These are phyloP conservation scores for Lipomyces yamadae DNA, from an alignment of 805 yeast species.

Conservation along the genomic window DNA sequence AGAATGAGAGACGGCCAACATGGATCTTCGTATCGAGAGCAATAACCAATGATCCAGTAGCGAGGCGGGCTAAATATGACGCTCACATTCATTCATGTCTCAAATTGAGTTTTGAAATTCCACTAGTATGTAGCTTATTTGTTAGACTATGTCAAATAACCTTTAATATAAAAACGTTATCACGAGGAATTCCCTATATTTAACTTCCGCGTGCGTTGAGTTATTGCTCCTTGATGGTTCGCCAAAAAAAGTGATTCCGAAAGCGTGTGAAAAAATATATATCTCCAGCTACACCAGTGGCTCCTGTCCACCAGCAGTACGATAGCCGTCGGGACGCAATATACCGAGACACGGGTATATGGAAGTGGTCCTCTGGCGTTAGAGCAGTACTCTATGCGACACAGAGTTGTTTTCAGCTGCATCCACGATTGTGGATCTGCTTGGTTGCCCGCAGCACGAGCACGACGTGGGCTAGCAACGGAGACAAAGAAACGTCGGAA, in stretches of 20 bases:
- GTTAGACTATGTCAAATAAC: background rate
- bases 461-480: background rate
- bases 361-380: background rate
- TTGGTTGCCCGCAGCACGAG: background rate
- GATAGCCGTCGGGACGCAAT: background rate
- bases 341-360: background rate
- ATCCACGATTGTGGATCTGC: background rate
- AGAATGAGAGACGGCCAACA: background rate
- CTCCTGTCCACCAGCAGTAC: background rate
- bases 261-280: no score
- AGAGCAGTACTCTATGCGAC: conserved; percentile 1
- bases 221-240: background rate
- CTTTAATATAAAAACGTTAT: background rate
- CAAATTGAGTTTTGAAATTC: background rate
- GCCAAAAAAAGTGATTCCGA: no score
- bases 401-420: background rate
- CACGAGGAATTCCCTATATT: background rate
- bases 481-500: background rate
- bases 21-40: background rate
- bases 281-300: no score
- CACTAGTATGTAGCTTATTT: background rate
- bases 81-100: background rate
- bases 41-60: no score
- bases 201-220: background rate
- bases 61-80: no score